Conservation (phyloP, 2,329 filamentous ascomycete species). For the Exophiala oligosperma region DNA sequence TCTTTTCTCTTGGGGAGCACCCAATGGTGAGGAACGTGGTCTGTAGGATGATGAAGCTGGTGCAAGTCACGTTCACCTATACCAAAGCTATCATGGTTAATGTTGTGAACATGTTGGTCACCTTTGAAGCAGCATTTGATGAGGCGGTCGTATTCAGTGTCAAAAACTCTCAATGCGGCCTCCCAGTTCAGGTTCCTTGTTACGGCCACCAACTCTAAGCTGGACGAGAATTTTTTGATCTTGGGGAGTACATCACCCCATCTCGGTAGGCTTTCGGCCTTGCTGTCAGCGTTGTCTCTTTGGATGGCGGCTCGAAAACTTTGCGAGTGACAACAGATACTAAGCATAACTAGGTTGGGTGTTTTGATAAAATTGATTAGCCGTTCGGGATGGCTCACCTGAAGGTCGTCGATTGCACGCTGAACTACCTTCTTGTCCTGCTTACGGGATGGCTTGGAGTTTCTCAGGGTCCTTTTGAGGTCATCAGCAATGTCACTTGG, state of each 20-base stretch:
- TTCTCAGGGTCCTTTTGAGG: background rate
- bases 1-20: conserved; percentile 2
- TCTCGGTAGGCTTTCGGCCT: background rate
- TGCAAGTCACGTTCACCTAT: conserved; percentile 8
- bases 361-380: conserved; percentile 7
- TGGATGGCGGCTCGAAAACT: conserved; percentile 13
- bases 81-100: conserved; percentile 8
- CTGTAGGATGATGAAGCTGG: conserved; percentile 6
- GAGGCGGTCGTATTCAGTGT: conserved; percentile 9
- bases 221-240: conserved; percentile 10
- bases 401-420: conserved; percentile 5
- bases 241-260: conserved; percentile 7
- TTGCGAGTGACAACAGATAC: conserved; percentile 21
- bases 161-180: background rate
- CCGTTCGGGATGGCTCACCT: background rate
- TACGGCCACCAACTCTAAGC: conserved; percentile 23
- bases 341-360: conserved; percentile 15
- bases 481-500: background rate
- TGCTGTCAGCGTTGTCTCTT: conserved; percentile 7
- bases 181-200: conserved; percentile 12
- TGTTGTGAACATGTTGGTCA: background rate
- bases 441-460: background rate
- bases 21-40: conserved; percentile 15
- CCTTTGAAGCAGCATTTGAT: conserved; percentile 7
- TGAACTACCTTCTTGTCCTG: conserved; percentile 1